These are phyloP conservation scores for Crinitomyces ghanaensis DNA, from an alignment of 805 yeast genomes.

Conservation along the genomic window DNA sequence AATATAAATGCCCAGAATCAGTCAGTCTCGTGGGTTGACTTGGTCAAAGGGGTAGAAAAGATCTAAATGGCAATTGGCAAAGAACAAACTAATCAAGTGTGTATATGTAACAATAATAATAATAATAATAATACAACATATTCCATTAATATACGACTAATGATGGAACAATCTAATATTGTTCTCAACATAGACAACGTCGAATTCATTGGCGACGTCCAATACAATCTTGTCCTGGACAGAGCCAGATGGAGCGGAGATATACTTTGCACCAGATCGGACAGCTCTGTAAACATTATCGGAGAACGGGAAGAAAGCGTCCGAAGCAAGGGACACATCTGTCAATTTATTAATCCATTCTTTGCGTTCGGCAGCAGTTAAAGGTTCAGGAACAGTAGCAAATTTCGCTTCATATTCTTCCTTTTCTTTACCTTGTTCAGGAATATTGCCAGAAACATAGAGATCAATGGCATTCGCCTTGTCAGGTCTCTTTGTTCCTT, in stretches of 20 bases:
- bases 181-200: conserved; percentile 89
- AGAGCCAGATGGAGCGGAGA: conserved; percentile 96
- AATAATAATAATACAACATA: background rate
- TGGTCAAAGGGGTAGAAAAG: conserved; percentile 4
- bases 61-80: background rate
- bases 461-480: conserved; percentile 96
- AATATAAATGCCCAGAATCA: too few relatives aligned
- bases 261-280: conserved; percentile 87
- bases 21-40: conserved; percentile 10
- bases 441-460: conserved; percentile 84
- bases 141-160: conserved; percentile 33
- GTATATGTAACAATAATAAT: background rate
- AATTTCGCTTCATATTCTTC: conserved; percentile 86
- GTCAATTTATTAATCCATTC: conserved; percentile 76
- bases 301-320: conserved; percentile 99
- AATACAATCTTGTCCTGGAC: conserved; percentile 96
- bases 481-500: conserved; percentile 97
- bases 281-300: conserved; percentile 98
- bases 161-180: conserved; percentile 98
- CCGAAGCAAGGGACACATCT: conserved; percentile 87
- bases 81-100: background rate
- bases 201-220: conserved; percentile 87
- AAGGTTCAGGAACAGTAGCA: conserved; percentile 69
- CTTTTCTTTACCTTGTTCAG: conserved; percentile 85
- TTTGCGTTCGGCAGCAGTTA: conserved; percentile 69